Evolutionary conservation across 2,329 filamentous ascomycete genomes (phyloP), one percentile per base, ranked within the genome.

Genomic region (Fusarium algeriense): DNA sequence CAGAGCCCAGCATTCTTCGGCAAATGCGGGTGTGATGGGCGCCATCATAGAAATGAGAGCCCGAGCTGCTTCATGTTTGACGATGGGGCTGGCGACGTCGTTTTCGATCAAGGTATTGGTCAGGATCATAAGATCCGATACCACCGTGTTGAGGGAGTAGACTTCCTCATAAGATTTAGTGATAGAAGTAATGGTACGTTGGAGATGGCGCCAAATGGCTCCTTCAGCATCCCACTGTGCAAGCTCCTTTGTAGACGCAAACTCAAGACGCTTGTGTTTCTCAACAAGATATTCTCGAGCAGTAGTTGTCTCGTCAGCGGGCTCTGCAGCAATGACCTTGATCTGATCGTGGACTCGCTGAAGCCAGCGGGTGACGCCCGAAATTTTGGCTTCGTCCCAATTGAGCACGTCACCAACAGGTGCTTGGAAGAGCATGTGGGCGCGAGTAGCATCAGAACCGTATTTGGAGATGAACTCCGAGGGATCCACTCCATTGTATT

Each of bases 401-500:
- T 96, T 93, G 3, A 97, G 86, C 2, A 96, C 88, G 61, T 97
- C 94, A 44, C 86, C 90, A 17, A 97, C 92, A 0, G 94, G 93
- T 2, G 94, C 94, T 75, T 95, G 92, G 83, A 97, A 97, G 10
- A 97, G 86, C 78, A 97, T 93, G 78, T 97, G 94, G 7, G 93
- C 93, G 60, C 94, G 86, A 4, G 93, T 94, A 9, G 93, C 91
- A 79, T 97, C 94, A 3, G 94, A 93, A 26, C 94, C 94, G 74
- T 96, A 91, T 72, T 88, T 89, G 11, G 85, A 82, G 62, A 96
- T 93, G 70, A 92, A 92, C 1, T 83, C 85, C 0, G 88, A 90
- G 0, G 94, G 94, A 77, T 97, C 93, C 10, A 97, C 93, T 30
- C 94, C 94, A 77, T 97, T 97, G 82, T 96, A 87, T 80, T 97